phyloP scores from a whole-genome alignment of 495 filamentous ascomycete genomes.

The Hypoxylon crocopeplum region DNA sequence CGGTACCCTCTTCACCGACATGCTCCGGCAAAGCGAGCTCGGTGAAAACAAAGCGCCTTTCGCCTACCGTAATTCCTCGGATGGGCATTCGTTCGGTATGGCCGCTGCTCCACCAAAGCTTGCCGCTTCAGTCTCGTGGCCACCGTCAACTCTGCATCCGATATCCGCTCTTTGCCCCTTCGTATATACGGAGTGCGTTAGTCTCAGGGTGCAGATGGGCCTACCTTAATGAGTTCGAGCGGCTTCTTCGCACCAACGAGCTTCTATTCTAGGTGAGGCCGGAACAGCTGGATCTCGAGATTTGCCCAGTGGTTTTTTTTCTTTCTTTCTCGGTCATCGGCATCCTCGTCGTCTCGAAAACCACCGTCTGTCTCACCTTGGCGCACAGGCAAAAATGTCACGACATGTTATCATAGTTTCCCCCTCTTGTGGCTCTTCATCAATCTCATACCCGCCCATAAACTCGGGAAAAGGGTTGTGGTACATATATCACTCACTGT shows the following conservation, averaged over 20 bases:
- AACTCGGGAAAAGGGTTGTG: conserved; percentile 1
- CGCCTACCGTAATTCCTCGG: conserved; percentile 34
- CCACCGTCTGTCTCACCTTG: conserved; percentile 9
- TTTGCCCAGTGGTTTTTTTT: too few relatives aligned
- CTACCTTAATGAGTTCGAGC: conserved; percentile 28
- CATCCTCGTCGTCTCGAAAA: conserved; percentile 25
- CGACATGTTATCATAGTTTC: not conserved
- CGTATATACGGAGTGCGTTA: conserved; percentile 29
- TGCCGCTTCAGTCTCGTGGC: conserved; percentile 35
- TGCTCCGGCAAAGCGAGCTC: conserved; percentile 27
- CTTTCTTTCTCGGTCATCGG: conserved; percentile 38
- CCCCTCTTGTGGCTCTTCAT: not conserved
- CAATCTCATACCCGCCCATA: conserved; percentile 1
- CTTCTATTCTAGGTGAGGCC: conserved; percentile 9
- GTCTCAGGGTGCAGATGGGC: conserved; percentile 13
- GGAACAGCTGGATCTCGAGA: conserved; percentile 15
- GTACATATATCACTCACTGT: conserved; percentile 19
- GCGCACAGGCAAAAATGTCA: not conserved
- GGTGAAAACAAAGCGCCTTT: conserved; percentile 30
- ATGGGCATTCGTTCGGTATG: conserved; percentile 40
- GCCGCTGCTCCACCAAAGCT: conserved; percentile 39
- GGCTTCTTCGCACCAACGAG: conserved; percentile 3
- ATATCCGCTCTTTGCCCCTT: conserved; percentile 28
- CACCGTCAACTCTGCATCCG: conserved; percentile 31
- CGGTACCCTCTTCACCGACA: conserved; percentile 39